Conservation (phyloP, 2,329 filamentous ascomycete species). For the Daldinia sp. region DNA sequence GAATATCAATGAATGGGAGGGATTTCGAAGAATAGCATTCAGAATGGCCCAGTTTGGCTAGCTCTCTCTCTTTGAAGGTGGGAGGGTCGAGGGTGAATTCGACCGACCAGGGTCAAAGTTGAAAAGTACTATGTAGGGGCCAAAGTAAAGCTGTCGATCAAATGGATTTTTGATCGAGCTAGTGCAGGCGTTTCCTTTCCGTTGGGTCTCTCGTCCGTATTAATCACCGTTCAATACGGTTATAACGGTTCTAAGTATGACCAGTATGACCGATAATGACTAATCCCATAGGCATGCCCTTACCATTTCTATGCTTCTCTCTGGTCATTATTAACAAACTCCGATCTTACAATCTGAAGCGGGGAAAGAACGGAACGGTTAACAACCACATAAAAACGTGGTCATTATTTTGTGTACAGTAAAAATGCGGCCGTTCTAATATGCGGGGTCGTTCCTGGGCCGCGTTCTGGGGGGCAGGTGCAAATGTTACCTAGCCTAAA, state of each 20-base stretch:
- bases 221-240: conserved; percentile 3
- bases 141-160: conserved; percentile 30
- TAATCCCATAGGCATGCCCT: too few relatives aligned
- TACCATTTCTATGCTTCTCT: too few relatives aligned
- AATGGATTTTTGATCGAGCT: conserved; percentile 29
- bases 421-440: conserved; percentile 5
- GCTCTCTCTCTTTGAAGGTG: conserved; percentile 22
- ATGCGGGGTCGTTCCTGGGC: conserved; percentile 8
- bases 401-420: neutral
- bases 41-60: conserved; percentile 9
- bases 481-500: conserved; percentile 11
- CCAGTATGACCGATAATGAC: too few relatives aligned
- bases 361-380: conserved; percentile 11
- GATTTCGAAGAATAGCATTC: conserved; percentile 19
- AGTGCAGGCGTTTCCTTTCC: conserved; percentile 32
- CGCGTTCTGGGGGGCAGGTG: neutral
- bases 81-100: conserved; percentile 30
- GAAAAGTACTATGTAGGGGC: conserved; percentile 21
- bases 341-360: neutral
- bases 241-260: neutral
- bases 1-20: conserved; percentile 6
- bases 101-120: conserved; percentile 36
- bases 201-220: conserved; percentile 20
- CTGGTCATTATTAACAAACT: too few relatives aligned
- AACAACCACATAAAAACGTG: neutral